Evolutionary conservation across 371 early-diverging fungal genomes (phyloP).

Genomic region (Mortierella sp.): DNA sequence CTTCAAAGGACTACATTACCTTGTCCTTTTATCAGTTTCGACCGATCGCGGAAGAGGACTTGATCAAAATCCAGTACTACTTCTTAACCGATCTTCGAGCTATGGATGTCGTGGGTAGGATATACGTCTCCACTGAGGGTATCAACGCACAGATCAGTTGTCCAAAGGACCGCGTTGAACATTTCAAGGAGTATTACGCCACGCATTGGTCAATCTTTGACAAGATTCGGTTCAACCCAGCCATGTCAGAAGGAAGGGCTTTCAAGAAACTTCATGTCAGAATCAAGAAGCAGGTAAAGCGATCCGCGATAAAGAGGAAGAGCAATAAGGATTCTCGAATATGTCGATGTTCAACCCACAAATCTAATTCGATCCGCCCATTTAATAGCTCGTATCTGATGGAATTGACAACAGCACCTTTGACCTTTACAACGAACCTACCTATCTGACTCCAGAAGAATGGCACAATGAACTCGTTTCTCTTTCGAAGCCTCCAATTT

Average conservation of each 20-base stretch:
- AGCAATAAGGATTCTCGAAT: too few species aligned
- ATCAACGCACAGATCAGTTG: slow-evolving; percentile 85
- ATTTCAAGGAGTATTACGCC: slow-evolving; percentile 60
- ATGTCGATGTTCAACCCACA: background rate
- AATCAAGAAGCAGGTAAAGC: slow-evolving; percentile 67
- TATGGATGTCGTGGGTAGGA: slow-evolving; percentile 74
- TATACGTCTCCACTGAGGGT: slow-evolving; percentile 78
- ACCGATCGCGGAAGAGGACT: slow-evolving; percentile 53
- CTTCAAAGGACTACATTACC: slow-evolving; percentile 67
- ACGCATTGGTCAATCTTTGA: slow-evolving; percentile 47
- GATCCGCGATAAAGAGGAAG: background rate
- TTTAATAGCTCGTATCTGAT: slow-evolving; percentile 68
- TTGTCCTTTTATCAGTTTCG: slow-evolving; percentile 83
- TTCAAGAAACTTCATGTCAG: slow-evolving; percentile 77
- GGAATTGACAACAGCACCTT: slow-evolving; percentile 62
- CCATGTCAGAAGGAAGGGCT: slow-evolving; percentile 71
- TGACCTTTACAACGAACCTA: slow-evolving; percentile 71
- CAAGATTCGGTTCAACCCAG: slow-evolving; percentile 69
- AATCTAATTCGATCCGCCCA: background rate
- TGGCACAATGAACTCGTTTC: slow-evolving; percentile 74
- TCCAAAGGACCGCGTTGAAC: slow-evolving; percentile 60
- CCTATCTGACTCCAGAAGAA: slow-evolving; percentile 70
- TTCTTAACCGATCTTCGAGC: slow-evolving; percentile 63
- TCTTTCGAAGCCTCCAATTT: slow-evolving; percentile 50
- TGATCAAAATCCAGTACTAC: slow-evolving; percentile 63